phyloP scores from a whole-genome alignment of 1,139 yeast species.

The Meyerozyma smithsonii region DNA sequence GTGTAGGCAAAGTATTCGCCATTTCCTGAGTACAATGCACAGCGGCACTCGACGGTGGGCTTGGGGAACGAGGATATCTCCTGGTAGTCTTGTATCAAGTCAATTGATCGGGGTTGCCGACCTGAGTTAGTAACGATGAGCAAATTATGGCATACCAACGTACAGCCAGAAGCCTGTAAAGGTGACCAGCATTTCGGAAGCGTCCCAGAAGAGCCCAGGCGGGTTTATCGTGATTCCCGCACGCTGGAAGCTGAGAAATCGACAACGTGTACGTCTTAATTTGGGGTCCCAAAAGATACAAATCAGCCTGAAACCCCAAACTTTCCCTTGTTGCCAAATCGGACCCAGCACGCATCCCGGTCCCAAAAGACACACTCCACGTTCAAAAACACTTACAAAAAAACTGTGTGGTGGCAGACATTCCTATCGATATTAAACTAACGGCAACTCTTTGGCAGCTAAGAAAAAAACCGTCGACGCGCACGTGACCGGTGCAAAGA shows the following conservation, averaged over 20 bases:
- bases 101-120: constrained; percentile 61
- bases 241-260: too few relatives aligned
- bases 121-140: constrained; percentile 27
- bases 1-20: constrained; percentile 58
- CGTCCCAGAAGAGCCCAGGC: too few relatives aligned
- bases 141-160: too few relatives aligned
- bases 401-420: constrained; percentile 39
- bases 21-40: constrained; percentile 46
- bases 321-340: too few relatives aligned
- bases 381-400: constrained; percentile 30
- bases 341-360: too few relatives aligned
- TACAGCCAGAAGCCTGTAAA: too few relatives aligned
- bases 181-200: too few relatives aligned
- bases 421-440: constrained; percentile 8
- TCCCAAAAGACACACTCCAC: neutral
- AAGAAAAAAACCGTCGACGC: constrained; percentile 1
- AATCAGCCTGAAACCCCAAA: too few relatives aligned
- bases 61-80: constrained; percentile 30
- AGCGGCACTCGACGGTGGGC: constrained; percentile 38
- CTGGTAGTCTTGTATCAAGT: constrained; percentile 49
- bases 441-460: neutral
- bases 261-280: too few relatives aligned
- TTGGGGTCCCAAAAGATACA: too few relatives aligned
- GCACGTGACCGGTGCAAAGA: constrained; percentile 3
- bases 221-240: too few relatives aligned